These are phyloP conservation scores for Torulaspora maleeae DNA, from an alignment of 805 yeast genomes.

Conservation along the genomic window DNA sequence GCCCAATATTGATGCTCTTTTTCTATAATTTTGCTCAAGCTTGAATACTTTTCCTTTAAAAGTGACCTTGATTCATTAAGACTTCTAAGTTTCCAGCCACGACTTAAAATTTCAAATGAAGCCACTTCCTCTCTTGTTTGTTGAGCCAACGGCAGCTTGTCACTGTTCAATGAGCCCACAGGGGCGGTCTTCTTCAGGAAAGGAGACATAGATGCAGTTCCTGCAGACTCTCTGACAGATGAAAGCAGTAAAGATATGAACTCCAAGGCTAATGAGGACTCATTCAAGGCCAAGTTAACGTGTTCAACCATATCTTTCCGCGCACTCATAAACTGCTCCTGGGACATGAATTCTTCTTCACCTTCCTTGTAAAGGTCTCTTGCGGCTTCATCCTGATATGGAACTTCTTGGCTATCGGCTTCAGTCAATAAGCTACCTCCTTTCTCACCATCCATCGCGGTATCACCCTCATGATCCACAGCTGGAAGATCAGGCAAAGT, in stretches of 20 bases:
- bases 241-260: constrained; percentile 80
- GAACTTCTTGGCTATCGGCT: constrained; percentile 2
- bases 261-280: constrained; percentile 82
- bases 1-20: constrained; percentile 61
- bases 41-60: constrained; percentile 47
- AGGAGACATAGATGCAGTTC: constrained; percentile 83
- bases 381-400: constrained; percentile 10
- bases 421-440: constrained; percentile 14
- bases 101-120: constrained; percentile 30
- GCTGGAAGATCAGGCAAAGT: constrained; percentile 3
- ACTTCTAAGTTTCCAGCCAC: constrained; percentile 83
- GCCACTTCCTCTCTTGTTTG: constrained; percentile 22
- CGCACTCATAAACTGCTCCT: constrained; percentile 43
- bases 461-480: background rate
- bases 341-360: constrained; percentile 20
- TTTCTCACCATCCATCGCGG: constrained; percentile 10
- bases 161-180: constrained; percentile 62
- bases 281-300: constrained; percentile 71
- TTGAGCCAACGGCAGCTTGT: constrained; percentile 28
- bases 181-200: constrained; percentile 70
- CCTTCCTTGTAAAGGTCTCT: constrained; percentile 15
- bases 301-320: constrained; percentile 50
- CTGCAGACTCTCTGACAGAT: constrained; percentile 77
- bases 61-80: constrained; percentile 50
- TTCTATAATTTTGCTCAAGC: constrained; percentile 49